These are phyloP conservation scores for Collybia sordida DNA, from an alignment of 768 basidiomycete genomes.

Conservation along the genomic window DNA sequence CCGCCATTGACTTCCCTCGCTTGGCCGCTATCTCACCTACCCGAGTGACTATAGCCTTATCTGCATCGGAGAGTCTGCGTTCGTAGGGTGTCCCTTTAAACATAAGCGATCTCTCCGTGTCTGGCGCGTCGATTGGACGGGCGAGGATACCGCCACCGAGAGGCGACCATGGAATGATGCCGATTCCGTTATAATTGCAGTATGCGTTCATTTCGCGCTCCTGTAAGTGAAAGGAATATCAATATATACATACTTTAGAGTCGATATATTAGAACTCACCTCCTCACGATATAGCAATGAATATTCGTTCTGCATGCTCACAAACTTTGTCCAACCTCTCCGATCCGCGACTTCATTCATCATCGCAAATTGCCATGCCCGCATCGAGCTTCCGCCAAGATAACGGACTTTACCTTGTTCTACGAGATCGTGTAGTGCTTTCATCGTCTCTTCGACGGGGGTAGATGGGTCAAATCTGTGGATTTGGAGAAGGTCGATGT, in stretches of 20 bases:
- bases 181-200: slow-evolving; percentile 49
- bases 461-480: slow-evolving; percentile 35
- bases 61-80: slow-evolving; percentile 18
- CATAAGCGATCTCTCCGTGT: slow-evolving; percentile 15
- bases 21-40: slow-evolving; percentile 42
- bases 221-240: slow-evolving; percentile 18
- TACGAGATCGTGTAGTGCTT: slow-evolving; percentile 45
- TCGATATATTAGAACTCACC: slow-evolving; percentile 10
- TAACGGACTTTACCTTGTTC: slow-evolving; percentile 43
- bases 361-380: slow-evolving; percentile 42
- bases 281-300: slow-evolving; percentile 56
- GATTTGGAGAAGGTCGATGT: slow-evolving; percentile 37
- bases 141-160: slow-evolving; percentile 38
- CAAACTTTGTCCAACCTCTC: slow-evolving; percentile 51
- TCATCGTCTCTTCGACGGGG: slow-evolving; percentile 41
- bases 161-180: slow-evolving; percentile 51
- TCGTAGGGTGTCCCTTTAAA: slow-evolving; percentile 19
- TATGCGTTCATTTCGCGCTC: slow-evolving; percentile 46
- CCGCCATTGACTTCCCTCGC: slow-evolving; percentile 40
- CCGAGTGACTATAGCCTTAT: slow-evolving; percentile 31
- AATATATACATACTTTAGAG: not conserved
- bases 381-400: slow-evolving; percentile 48
- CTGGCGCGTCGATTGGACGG: slow-evolving; percentile 27
- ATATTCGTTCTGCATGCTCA: slow-evolving; percentile 57
- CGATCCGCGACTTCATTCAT: slow-evolving; percentile 44